These are phyloP conservation scores for Pelargonium fulgidum DNA, from an alignment of 441 rosid species.

Conservation along the genomic window DNA sequence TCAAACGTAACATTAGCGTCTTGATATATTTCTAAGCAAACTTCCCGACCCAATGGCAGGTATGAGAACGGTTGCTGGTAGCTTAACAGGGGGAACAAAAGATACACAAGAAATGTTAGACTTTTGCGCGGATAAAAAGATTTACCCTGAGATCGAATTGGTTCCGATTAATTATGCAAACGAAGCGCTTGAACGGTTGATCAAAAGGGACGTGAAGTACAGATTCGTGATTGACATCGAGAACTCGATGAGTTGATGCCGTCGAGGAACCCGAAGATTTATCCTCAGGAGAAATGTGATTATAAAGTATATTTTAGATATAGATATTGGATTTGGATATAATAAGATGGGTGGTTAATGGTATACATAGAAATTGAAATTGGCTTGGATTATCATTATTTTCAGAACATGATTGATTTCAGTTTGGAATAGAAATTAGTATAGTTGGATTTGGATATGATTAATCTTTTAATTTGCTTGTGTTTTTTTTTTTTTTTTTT, in stretches of 20 bases:
- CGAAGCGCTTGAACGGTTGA: constrained; percentile 17
- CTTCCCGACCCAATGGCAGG: constrained; percentile 1
- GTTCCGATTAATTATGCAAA: constrained; percentile 19
- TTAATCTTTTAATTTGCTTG: no score
- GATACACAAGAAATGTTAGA: constrained; percentile 21
- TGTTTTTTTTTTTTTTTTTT: no score
- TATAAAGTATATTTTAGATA: no score
- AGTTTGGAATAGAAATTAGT: no score
- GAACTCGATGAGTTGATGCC: constrained; percentile 8
- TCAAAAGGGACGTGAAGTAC: constrained; percentile 16
- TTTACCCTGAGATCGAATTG: constrained; percentile 13
- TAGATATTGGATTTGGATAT: no score
- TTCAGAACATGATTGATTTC: no score
- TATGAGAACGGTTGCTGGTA: constrained; percentile 16
- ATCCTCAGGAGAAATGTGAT: no score
- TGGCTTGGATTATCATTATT: no score
- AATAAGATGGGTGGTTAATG: no score
- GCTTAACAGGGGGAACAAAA: constrained; percentile 1
- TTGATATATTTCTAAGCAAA: neutral
- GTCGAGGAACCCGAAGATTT: neutral
- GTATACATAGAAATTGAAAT: no score
- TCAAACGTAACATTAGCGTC: neutral
- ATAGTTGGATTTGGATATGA: no score
- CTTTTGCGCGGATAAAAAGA: constrained; percentile 15
- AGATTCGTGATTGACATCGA: constrained; percentile 13